Conservation (phyloP, 352 stramenopile species). For the Phytophthora lateralis region DNA sequence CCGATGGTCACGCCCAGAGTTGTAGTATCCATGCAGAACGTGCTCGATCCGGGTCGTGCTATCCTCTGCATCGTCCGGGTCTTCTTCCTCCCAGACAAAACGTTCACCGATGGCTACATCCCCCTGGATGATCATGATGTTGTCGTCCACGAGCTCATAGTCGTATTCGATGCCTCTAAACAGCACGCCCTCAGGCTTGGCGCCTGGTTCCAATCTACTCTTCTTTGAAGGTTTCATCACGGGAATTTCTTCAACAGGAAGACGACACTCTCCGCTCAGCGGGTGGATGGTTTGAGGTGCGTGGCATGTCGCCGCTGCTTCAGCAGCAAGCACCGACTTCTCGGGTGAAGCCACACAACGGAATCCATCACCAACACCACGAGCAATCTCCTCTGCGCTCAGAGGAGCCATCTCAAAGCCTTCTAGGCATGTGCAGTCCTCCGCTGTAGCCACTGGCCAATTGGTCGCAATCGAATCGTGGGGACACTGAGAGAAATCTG, state of each 20-base stretch:
- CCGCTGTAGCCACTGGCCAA: constrained; percentile 45
- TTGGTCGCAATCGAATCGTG: constrained; percentile 50
- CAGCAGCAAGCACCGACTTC: constrained; percentile 32
- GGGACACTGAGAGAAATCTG: constrained; percentile 51
- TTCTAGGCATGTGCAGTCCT: constrained; percentile 58
- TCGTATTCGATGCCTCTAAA: constrained; percentile 86
- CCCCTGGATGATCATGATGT: constrained; percentile 80
- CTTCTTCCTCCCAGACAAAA: constrained; percentile 36
- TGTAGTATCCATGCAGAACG: constrained; percentile 82
- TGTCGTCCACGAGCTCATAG: constrained; percentile 75
- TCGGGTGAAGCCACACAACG: constrained; percentile 35
- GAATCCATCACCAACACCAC: constrained; percentile 46
- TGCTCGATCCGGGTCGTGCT: constrained; percentile 30
- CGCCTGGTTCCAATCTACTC: constrained; percentile 4
- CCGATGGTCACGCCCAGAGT: constrained; percentile 74
- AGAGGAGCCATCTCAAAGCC: constrained; percentile 45
- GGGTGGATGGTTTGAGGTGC: constrained; percentile 48
- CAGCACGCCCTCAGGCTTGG: constrained; percentile 42
- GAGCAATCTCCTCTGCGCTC: constrained; percentile 33
- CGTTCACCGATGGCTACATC: constrained; percentile 77
- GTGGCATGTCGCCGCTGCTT: constrained; percentile 48
- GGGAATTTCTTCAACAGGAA: constrained; percentile 66
- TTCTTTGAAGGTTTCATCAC: constrained; percentile 22
- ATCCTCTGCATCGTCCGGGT: constrained; percentile 17
- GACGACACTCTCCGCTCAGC: constrained; percentile 62